Percentiles rank a stretch among this genome's conserved stretches.
Evolutionary conservation across 2,329 filamentous ascomycete genomes (phyloP).

Genomic region (Fusarium oxysporum): DNA sequence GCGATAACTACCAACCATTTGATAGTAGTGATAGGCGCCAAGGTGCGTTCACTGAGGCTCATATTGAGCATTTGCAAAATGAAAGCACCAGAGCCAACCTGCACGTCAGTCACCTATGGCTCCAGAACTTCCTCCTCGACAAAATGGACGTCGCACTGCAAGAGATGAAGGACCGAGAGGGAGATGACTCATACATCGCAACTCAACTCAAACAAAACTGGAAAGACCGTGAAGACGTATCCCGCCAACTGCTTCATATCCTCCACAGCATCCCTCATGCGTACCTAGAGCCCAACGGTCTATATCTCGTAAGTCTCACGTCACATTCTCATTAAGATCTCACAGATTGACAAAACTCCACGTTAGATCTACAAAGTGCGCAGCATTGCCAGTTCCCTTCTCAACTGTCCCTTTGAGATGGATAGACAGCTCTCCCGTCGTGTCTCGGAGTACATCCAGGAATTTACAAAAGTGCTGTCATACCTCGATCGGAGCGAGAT

Average conservation of each 20-base stretch:
- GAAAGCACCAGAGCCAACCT: neutral
- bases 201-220: neutral
- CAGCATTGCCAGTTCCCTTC: neutral
- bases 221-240: neutral
- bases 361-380: constrained; percentile 3
- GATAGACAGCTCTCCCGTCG: neutral
- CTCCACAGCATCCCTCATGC: neutral
- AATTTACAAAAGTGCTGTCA: constrained; percentile 6
- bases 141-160: neutral
- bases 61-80: neutral
- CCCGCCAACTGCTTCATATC: neutral
- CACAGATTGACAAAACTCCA: too few relatives aligned
- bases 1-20: neutral
- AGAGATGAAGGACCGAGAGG: neutral
- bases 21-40: fast-evolving
- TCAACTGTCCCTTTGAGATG: neutral
- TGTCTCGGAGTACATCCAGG: neutral
- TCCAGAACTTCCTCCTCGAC: neutral
- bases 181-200: neutral
- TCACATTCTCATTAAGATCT: too few relatives aligned
- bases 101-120: neutral
- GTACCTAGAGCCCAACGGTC: neutral
- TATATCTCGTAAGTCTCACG: neutral
- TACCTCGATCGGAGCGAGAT: constrained; percentile 10
- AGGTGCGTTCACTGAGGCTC: neutral